Conservation (phyloP, 2,329 filamentous ascomycete species). For the Colletotrichum sp. region DNA sequence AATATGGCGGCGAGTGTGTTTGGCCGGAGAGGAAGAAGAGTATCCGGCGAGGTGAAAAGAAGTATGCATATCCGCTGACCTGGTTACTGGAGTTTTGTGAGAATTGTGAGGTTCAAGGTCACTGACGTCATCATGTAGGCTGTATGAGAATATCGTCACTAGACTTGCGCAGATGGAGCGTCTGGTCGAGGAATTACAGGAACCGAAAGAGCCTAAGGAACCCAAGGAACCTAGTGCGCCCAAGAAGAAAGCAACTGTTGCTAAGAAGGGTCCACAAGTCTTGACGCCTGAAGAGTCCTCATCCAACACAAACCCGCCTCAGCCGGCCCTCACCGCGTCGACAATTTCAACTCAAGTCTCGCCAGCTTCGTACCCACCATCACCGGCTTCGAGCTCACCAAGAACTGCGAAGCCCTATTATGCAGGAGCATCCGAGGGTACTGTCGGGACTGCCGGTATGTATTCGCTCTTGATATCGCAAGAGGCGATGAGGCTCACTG, state of each 20-base stretch:
- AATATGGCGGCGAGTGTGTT: not conserved
- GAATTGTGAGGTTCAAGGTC: not conserved
- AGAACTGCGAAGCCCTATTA: not conserved
- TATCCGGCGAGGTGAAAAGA: not conserved
- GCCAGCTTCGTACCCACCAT: not conserved
- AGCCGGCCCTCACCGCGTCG: not conserved
- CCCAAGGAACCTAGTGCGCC: not conserved
- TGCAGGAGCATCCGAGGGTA: not conserved
- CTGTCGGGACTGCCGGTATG: not conserved
- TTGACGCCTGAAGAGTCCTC: not conserved
- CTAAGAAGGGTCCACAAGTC: not conserved
- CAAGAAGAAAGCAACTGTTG: not conserved
- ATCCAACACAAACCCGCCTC: not conserved
- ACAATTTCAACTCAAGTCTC: not conserved
- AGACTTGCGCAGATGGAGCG: not conserved
- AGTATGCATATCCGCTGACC: not conserved
- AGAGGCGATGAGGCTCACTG: not conserved
- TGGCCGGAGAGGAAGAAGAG: slow-evolving; percentile 2
- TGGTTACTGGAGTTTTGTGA: not conserved
- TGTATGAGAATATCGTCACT: not conserved
- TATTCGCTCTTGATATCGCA: not conserved
- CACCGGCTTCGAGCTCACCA: not conserved
- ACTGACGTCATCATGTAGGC: not conserved
- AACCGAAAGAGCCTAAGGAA: not conserved
- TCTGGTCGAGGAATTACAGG: not conserved